phyloP scores from a whole-genome alignment of 306 rosid genomes.

The Vachellia pachyceras region DNA sequence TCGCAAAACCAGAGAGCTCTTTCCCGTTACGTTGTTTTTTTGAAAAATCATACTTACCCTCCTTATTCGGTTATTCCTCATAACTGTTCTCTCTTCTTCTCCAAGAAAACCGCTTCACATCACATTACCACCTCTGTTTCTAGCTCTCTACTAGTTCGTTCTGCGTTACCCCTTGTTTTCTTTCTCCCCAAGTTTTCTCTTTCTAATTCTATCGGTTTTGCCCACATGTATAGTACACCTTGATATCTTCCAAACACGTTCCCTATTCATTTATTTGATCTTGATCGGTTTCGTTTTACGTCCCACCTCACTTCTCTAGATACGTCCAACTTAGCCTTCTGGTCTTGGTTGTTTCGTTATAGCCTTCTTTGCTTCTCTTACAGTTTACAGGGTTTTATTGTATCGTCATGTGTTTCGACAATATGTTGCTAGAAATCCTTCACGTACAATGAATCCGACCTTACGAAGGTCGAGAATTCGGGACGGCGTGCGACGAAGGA shows the following conservation, averaged over 20 bases:
- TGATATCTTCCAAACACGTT: not conserved
- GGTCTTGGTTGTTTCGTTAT: not conserved
- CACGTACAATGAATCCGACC: not conserved
- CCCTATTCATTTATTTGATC: not conserved
- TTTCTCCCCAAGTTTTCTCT: conserved; percentile 16
- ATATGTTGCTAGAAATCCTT: conserved; percentile 39
- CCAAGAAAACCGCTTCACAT: not conserved
- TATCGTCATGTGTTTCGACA: not conserved
- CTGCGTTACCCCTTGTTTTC: not conserved
- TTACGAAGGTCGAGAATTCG: not conserved
- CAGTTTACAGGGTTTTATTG: not conserved
- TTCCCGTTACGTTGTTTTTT: not conserved
- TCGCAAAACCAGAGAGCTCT: not conserved
- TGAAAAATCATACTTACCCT: not conserved
- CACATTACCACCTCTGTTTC: not conserved
- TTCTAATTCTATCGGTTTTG: not conserved
- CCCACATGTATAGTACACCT: not conserved
- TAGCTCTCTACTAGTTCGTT: not conserved
- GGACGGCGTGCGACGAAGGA: conserved; percentile 40
- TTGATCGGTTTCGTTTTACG: not conserved
- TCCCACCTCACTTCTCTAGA: not conserved
- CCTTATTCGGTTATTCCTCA: too few species aligned
- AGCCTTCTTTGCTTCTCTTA: not conserved
- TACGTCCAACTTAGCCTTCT: not conserved
- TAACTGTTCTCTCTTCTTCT: not conserved